Conservation (phyloP, 2,329 filamentous ascomycete species). For the Fusarium sp. region DNA sequence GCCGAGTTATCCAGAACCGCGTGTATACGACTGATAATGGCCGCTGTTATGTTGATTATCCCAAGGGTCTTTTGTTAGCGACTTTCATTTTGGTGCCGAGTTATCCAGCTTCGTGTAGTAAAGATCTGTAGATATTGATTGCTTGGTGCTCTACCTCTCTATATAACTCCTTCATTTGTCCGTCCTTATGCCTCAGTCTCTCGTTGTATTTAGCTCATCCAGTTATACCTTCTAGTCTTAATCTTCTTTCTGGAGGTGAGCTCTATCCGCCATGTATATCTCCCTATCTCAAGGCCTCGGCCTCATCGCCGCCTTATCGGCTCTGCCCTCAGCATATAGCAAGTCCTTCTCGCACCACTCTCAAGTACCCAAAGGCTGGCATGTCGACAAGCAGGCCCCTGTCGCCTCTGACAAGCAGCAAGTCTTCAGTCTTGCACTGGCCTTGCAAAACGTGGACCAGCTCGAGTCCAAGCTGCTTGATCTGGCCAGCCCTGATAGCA, state of each 20-base stretch:
- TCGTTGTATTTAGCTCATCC: not conserved
- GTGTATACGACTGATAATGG: no score
- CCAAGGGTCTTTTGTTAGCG: slow-evolving; percentile 18
- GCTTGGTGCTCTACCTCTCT: no score
- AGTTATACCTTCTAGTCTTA: not conserved
- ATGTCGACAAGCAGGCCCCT: slow-evolving; percentile 2
- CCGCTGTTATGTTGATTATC: no score
- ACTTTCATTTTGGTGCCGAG: slow-evolving; percentile 19
- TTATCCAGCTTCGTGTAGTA: slow-evolving; percentile 22
- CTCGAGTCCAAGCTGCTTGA: slow-evolving; percentile 31
- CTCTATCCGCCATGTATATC: slow-evolving; percentile 11
- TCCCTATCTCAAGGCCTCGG: slow-evolving; percentile 7
- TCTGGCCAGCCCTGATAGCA: slow-evolving; percentile 26
- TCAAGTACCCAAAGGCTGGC: slow-evolving; percentile 12
- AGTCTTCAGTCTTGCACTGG: slow-evolving; percentile 30
- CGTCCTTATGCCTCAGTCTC: not conserved
- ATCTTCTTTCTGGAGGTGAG: not conserved
- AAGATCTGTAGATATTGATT: slow-evolving; percentile 9
- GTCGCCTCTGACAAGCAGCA: slow-evolving; percentile 15
- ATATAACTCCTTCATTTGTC: not conserved
- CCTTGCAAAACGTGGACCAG: slow-evolving; percentile 29
- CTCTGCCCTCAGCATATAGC: slow-evolving; percentile 5
- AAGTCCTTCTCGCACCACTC: slow-evolving; percentile 27
- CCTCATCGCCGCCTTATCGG: slow-evolving; percentile 13
- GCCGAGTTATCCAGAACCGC: no score